These are phyloP conservation scores for Lipomyces orientalis DNA, from an alignment of 805 yeast genomes.

Conservation along the genomic window DNA sequence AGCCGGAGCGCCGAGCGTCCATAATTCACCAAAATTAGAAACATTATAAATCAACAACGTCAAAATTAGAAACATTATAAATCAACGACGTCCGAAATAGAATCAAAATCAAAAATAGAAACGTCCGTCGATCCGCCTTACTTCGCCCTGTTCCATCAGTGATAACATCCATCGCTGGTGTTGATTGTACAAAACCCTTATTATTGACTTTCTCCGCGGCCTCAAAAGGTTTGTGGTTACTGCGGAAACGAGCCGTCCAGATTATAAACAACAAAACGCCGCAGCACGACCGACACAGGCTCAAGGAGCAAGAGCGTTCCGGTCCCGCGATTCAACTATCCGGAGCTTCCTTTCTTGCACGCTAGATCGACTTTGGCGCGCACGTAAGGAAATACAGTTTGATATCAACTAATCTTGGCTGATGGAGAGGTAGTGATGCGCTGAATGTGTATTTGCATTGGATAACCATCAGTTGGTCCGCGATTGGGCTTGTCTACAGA, in stretches of 20 bases:
- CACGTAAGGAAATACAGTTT: background rate
- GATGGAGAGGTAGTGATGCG: background rate
- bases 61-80: too few species aligned
- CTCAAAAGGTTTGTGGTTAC: background rate
- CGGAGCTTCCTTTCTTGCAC: background rate
- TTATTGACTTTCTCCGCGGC: background rate
- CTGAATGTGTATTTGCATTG: background rate
- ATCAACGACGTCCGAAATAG: too few species aligned
- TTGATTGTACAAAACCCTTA: constrained; percentile 3
- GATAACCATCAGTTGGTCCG: background rate
- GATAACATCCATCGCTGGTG: too few species aligned
- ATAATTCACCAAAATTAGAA: too few species aligned
- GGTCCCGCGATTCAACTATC: background rate
- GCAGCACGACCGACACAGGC: background rate
- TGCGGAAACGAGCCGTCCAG: background rate
- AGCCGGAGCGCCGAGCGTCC: too few species aligned
- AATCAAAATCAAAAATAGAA: too few species aligned
- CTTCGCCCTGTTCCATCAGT: too few species aligned
- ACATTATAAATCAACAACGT: too few species aligned
- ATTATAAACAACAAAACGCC: background rate
- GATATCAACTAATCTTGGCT: background rate
- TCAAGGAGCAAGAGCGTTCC: background rate
- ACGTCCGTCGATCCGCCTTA: too few species aligned
- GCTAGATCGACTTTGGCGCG: background rate
- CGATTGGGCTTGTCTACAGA: background rate